These are phyloP conservation scores for Cutaneotrichosporon sp. DNA, from an alignment of 1,284 basidiomycete genomes.

Conservation along the genomic window DNA sequence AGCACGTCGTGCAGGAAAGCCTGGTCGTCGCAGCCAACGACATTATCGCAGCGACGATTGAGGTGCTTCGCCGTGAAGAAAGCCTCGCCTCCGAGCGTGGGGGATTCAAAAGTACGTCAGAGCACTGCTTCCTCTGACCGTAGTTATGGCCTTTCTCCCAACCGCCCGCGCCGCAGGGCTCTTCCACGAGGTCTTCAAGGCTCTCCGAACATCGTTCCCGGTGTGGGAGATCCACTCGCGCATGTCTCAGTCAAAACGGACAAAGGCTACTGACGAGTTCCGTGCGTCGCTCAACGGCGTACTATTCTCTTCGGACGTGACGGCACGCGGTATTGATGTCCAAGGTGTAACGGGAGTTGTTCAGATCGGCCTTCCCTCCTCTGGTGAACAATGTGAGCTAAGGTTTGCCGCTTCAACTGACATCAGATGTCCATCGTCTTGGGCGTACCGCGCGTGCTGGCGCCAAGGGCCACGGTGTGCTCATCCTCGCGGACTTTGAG, in stretches of 20 bases:
- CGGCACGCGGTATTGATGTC: slow-evolving; percentile 54
- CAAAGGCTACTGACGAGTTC: slow-evolving; percentile 56
- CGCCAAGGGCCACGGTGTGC: slow-evolving; percentile 54
- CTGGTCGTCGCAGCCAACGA: slow-evolving; percentile 52
- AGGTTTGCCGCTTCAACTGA: background rate
- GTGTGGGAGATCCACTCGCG: slow-evolving; percentile 46
- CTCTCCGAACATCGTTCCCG: slow-evolving; percentile 24
- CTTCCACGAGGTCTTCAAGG: slow-evolving; percentile 53
- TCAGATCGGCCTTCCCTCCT: slow-evolving; percentile 54
- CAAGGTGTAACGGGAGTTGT: slow-evolving; percentile 52
- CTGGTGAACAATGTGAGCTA: slow-evolving; percentile 48
- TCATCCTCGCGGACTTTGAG: slow-evolving; percentile 59
- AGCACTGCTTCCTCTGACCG: slow-evolving; percentile 11
- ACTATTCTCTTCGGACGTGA: slow-evolving; percentile 52
- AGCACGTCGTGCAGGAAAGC: slow-evolving; percentile 59
- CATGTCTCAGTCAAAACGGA: slow-evolving; percentile 48
- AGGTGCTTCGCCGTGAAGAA: slow-evolving; percentile 46
- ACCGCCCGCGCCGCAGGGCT: slow-evolving; percentile 62
- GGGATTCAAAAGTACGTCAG: slow-evolving; percentile 38
- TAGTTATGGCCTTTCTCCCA: slow-evolving; percentile 61
- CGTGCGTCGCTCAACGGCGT: slow-evolving; percentile 52
- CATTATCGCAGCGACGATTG: slow-evolving; percentile 51
- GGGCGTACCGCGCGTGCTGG: slow-evolving; percentile 55
- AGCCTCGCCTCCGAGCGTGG: slow-evolving; percentile 23
- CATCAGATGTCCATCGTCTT: slow-evolving; percentile 49